Evolutionary conservation across 1,284 basidiomycete species (phyloP).

Genomic region (Microbotryum scabiosae): DNA sequence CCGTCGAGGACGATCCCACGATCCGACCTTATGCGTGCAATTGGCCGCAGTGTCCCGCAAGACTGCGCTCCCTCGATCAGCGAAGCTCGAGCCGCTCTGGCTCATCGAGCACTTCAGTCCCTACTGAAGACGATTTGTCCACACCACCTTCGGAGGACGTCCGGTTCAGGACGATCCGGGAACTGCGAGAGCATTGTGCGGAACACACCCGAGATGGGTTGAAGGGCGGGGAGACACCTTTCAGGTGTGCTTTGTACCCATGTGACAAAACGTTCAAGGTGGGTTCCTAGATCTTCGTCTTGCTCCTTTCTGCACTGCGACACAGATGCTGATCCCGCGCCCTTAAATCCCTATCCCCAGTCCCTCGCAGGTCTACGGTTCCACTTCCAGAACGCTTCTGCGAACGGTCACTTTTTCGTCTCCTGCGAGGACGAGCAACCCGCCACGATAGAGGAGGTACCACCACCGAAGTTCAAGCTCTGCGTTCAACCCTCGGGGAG

Average conservation of each 20-base stretch:
- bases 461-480: constrained; percentile 27
- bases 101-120: too few relatives aligned
- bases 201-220: constrained; percentile 10
- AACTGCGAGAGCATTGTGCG: constrained; percentile 22
- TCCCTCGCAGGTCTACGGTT: constrained; percentile 33
- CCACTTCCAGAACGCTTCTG: constrained; percentile 35
- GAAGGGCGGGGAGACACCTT: constrained; percentile 20
- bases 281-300: neutral
- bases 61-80: constrained; percentile 5
- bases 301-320: neutral
- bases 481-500: constrained; percentile 14
- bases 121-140: too few relatives aligned
- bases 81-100: neutral
- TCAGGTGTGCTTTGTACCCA: constrained; percentile 29
- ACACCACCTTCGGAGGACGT: neutral
- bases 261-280: constrained; percentile 32
- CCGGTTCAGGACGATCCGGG: constrained; percentile 25
- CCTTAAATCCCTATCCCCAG: constrained; percentile 17
- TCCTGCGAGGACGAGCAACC: constrained; percentile 24
- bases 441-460: constrained; percentile 18
- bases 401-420: constrained; percentile 33
- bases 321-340: neutral
- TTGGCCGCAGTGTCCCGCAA: constrained; percentile 1
- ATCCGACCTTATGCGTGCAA: constrained; percentile 29
- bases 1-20: constrained; percentile 28